phyloP scores from a whole-genome alignment of 1,139 yeast species.

The Pichia sp. region DNA sequence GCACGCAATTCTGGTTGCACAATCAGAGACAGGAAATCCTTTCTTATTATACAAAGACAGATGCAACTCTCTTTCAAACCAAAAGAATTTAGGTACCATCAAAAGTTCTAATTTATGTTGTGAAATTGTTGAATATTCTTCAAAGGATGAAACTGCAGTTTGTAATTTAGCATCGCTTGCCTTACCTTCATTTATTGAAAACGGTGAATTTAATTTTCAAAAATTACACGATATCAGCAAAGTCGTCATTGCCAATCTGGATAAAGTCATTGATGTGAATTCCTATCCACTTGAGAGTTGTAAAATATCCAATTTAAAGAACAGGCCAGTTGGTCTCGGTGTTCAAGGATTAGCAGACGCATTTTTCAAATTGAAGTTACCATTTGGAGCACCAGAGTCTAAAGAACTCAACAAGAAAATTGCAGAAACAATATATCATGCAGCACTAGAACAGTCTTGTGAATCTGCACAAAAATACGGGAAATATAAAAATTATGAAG shows the following conservation, averaged over 20 bases:
- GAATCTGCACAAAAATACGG: conserved; percentile 52
- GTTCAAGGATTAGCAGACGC: conserved; percentile 61
- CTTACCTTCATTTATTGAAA: conserved; percentile 46
- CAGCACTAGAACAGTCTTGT: conserved; percentile 52
- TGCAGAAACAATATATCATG: conserved; percentile 60
- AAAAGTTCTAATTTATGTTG: conserved; percentile 60
- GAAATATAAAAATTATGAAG: conserved; percentile 46
- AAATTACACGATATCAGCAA: conserved; percentile 50
- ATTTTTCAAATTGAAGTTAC: conserved; percentile 49
- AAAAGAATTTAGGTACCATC: conserved; percentile 53
- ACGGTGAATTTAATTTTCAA: conserved; percentile 44
- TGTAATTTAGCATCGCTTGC: conserved; percentile 57
- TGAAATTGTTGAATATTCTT: conserved; percentile 55
- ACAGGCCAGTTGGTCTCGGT: conserved; percentile 59
- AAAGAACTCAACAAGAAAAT: conserved; percentile 49
- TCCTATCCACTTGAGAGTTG: conserved; percentile 53
- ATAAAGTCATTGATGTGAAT: conserved; percentile 53
- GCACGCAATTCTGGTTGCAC: conserved; percentile 53
- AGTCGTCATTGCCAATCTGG: conserved; percentile 50
- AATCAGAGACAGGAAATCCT: conserved; percentile 61
- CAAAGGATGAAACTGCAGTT: conserved; percentile 55
- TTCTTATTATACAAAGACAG: conserved; percentile 58
- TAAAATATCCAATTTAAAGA: conserved; percentile 45
- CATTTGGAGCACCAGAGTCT: conserved; percentile 56
- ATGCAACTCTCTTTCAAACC: conserved; percentile 53